Conservation (phyloP, 129 eudicot species). For the Lactuca saligna region DNA sequence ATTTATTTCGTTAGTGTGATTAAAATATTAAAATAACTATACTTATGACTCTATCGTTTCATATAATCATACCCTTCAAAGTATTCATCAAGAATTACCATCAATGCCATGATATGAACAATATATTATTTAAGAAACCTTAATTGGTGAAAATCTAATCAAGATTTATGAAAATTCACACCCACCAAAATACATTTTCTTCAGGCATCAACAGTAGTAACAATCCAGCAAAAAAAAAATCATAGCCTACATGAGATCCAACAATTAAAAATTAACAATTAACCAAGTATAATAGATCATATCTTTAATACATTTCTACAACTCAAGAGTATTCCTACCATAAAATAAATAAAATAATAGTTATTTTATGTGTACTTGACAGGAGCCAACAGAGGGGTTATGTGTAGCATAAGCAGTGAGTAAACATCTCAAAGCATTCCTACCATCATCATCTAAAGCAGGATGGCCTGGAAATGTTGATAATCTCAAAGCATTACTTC, state of each 20-base stretch:
- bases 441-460: constrained; percentile 92
- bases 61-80: constrained; percentile 91
- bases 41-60: constrained; percentile 97
- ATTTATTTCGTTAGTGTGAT: background rate
- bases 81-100: constrained; percentile 95
- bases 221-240: constrained; percentile 88
- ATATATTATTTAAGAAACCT: constrained; percentile 7
- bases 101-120: constrained; percentile 60
- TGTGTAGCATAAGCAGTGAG: constrained; percentile 98
- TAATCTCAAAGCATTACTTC: no score
- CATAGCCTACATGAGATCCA: constrained; percentile 75
- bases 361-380: constrained; percentile 57
- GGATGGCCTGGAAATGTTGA: constrained; percentile 96
- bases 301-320: no score
- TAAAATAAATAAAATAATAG: no score
- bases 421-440: constrained; percentile 92
- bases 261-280: constrained; percentile 1
- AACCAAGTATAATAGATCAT: no score
- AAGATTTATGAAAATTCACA: constrained; percentile 12
- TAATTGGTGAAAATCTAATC: background rate
- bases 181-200: constrained; percentile 99
- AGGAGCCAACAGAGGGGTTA: constrained; percentile 93
- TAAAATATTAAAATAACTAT: constrained; percentile 5
- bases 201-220: constrained; percentile 96
- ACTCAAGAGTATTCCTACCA: no score